Evolutionary conservation across 2,329 filamentous ascomycete species (phyloP).

Genomic region (Fusarium zealandicum): DNA sequence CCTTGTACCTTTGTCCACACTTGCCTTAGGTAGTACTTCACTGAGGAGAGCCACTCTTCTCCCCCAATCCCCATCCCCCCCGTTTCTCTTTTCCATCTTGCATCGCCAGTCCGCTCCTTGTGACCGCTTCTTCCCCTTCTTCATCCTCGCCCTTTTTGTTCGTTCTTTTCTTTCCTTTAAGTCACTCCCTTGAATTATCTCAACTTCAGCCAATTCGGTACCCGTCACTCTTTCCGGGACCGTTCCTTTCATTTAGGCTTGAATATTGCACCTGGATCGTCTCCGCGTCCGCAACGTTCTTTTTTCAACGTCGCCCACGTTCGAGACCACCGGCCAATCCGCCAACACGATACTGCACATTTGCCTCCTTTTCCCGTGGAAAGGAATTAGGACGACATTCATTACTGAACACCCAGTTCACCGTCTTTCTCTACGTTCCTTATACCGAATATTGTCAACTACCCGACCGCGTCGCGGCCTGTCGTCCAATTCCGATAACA

Average conservation of each 20-base stretch:
- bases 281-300: conserved; percentile 26
- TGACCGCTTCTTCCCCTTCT: conserved; percentile 51
- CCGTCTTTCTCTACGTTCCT: conserved; percentile 34
- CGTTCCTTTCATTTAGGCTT: conserved; percentile 53
- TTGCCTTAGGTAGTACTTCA: conserved; percentile 19
- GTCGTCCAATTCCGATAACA: conserved; percentile 16
- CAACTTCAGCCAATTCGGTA: conserved; percentile 48
- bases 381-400: conserved; percentile 46
- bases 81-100: conserved; percentile 47
- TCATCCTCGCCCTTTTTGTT: conserved; percentile 47
- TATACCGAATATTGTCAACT: conserved; percentile 28
- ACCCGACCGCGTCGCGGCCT: conserved; percentile 13
- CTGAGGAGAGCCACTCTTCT: conserved; percentile 32
- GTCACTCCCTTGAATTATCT: conserved; percentile 57
- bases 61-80: conserved; percentile 47
- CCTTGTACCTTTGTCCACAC: conserved; percentile 25
- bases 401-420: conserved; percentile 34
- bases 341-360: conserved; percentile 31
- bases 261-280: conserved; percentile 36
- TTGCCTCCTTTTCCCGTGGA: conserved; percentile 26
- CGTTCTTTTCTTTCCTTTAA: conserved; percentile 58
- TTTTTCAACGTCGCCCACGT: conserved; percentile 27
- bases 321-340: conserved; percentile 32
- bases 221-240: conserved; percentile 62
- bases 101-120: conserved; percentile 47